These are phyloP conservation scores for Mentha longifolia DNA, from an alignment of 257 asterid genomes.

Conservation along the genomic window DNA sequence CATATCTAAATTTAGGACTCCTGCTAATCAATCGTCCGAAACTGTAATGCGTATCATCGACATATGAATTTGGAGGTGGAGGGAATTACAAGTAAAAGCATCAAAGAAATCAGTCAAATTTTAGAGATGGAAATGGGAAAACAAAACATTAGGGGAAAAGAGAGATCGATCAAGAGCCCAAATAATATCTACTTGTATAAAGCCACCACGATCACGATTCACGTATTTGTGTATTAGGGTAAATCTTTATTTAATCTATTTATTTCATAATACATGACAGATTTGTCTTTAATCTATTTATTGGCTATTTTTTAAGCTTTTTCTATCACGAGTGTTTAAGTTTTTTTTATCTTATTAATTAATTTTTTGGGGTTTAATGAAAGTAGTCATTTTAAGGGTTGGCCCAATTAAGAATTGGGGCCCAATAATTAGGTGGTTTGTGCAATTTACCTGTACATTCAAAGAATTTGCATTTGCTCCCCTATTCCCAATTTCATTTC, in stretches of 20 bases:
- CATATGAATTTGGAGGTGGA: slow-evolving; percentile 19
- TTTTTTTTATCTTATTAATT: no score
- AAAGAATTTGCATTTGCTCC: neutral
- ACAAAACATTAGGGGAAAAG: neutral
- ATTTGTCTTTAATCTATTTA: no score
- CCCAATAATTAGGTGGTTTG: neutral
- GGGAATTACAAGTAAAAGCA: slow-evolving; percentile 30
- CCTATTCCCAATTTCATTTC: neutral
- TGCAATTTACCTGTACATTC: slow-evolving; percentile 4
- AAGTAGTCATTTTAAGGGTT: no score
- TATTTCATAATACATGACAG: no score
- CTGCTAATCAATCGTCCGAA: slow-evolving; percentile 8
- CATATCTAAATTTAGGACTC: slow-evolving; percentile 37
- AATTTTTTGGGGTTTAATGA: no score
- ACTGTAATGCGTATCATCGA: neutral
- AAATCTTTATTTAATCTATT: no score
- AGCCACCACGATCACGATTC: no score
- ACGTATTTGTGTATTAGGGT: no score
- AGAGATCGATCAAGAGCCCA: no score
- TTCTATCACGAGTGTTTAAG: no score
- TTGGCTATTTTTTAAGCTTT: no score
- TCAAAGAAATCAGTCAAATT: slow-evolving; percentile 27
- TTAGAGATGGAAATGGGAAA: slow-evolving; percentile 8
- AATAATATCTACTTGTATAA: no score
- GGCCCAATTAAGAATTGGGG: slow-evolving; percentile 6